Conservation (phyloP, 2,329 filamentous ascomycete genomes). For the Claviceps quebecensis region DNA sequence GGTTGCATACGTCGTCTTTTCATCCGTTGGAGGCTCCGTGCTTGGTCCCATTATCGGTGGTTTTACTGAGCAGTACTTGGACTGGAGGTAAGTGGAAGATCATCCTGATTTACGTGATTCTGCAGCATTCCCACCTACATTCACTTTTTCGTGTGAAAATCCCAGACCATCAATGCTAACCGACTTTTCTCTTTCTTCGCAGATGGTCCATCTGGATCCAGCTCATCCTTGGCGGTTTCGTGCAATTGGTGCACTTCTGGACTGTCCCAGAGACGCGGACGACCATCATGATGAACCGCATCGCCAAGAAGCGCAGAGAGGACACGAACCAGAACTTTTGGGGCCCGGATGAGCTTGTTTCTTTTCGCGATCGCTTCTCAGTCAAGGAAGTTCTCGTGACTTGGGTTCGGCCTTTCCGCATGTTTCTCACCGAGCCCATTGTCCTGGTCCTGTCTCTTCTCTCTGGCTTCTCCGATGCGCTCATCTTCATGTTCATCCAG, state of each 20-base stretch:
- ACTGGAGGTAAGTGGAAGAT: conserved; percentile 40
- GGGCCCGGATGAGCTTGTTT: conserved; percentile 57
- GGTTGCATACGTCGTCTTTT: conserved; percentile 64
- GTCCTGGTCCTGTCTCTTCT: conserved; percentile 56
- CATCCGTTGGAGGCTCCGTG: conserved; percentile 63
- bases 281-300: conserved; percentile 63
- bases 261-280: conserved; percentile 66
- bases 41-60: conserved; percentile 68
- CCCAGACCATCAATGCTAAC: background rate
- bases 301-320: conserved; percentile 61
- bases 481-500: conserved; percentile 69
- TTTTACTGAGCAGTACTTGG: conserved; percentile 52
- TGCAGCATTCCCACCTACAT: background rate
- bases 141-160: background rate
- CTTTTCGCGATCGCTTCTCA: conserved; percentile 44
- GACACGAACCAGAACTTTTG: conserved; percentile 46
- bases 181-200: background rate
- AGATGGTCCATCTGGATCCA: conserved; percentile 70
- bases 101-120: background rate
- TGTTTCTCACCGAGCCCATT: conserved; percentile 64
- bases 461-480: conserved; percentile 57
- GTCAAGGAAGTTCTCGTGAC: conserved; percentile 40
- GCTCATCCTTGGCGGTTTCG: conserved; percentile 58
- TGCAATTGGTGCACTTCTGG: conserved; percentile 53
- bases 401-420: conserved; percentile 53